Base-by-base conservation (phyloP, 2,329 filamentous ascomycete species). In the Tolypocladium pustulatum region DNA sequence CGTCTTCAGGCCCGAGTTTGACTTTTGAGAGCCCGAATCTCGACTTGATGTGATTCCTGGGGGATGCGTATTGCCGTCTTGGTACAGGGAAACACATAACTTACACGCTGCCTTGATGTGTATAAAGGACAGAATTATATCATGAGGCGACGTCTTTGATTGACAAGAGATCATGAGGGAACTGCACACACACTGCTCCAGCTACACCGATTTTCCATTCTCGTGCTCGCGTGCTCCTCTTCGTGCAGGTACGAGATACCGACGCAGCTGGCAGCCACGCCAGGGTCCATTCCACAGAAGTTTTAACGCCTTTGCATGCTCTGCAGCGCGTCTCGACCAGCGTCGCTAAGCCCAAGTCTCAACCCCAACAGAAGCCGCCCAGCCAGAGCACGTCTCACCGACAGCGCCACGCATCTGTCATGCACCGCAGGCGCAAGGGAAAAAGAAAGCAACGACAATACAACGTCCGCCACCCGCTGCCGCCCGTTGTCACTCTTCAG, bases 1-100 rank as follows among this genome's bases (percentile, higher is more conserved):
- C 68, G 78, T 86, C 43, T 96, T 99, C 79, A 84, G 91, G 67
- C 85, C 85, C 59, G 91, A 97, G 66, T 94, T 97, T 79, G 92
- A 96, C 61, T 96, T 96, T 67, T 83, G 73, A 67, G 53, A 30
- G 46, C 37, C 17, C 30, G 41, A 8, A 13, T 22, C 9, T 15
- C 17, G 30, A 13, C 49, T 52, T 30, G 34, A 13, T 2, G 30
- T n/a, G 49, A 34, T 4, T 34, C 17, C n/a, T 32, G 27, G 27
- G 27, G 27, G 49, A 13, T 52, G 49, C 49, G 34, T n/a, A 12
- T 0, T 32, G 27, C 17, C 27, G 49, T 10, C 8, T n/a, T 32
- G 49, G 49, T n/a, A 34, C 15, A 52, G 49, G 17, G 7, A 9
- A 9, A 9, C 32, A n/a, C 46, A 8, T 32, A 10, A 2, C 46